Conservation (phyloP, 805 yeast species). For the Starmerella roubikii region DNA sequence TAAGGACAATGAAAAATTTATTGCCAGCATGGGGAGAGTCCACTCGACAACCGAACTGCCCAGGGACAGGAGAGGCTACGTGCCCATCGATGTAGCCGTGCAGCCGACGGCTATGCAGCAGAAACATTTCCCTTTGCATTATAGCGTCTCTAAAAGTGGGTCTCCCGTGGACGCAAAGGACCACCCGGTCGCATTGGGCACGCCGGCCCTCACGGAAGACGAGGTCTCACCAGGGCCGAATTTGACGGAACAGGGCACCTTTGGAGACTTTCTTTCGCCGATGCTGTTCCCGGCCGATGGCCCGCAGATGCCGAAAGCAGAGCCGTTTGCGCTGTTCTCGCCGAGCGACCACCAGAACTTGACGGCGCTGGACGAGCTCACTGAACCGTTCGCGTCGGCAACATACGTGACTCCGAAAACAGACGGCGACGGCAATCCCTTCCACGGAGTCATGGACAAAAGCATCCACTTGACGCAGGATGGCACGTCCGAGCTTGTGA, state of each 20-base stretch:
- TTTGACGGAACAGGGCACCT: neutral
- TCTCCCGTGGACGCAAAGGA: too few relatives aligned
- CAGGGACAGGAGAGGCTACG: neutral
- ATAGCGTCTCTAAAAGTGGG: neutral
- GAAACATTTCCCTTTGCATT: slow-evolving; percentile 5
- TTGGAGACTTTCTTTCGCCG: neutral
- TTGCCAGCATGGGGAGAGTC: too few relatives aligned
- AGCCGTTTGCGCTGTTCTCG: neutral
- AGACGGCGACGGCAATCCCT: neutral
- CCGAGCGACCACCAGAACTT: neutral
- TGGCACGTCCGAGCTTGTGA: neutral
- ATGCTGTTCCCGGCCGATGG: neutral
- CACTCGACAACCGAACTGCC: neutral
- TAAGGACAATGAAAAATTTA: too few relatives aligned
- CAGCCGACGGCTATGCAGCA: too few relatives aligned
- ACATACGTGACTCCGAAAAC: neutral
- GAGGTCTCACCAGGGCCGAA: too few relatives aligned
- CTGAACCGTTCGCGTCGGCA: slow-evolving; percentile 4
- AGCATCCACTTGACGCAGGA: neutral
- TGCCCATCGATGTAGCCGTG: too few relatives aligned
- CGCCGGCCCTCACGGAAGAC: too few relatives aligned
- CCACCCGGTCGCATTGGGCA: too few relatives aligned
- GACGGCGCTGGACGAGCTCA: slow-evolving; percentile 3
- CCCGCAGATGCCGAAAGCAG: neutral
- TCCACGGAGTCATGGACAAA: neutral